These are phyloP conservation scores for Stentor roeselii DNA, from an alignment of 73 alveolate genomes.

Conservation along the genomic window DNA sequence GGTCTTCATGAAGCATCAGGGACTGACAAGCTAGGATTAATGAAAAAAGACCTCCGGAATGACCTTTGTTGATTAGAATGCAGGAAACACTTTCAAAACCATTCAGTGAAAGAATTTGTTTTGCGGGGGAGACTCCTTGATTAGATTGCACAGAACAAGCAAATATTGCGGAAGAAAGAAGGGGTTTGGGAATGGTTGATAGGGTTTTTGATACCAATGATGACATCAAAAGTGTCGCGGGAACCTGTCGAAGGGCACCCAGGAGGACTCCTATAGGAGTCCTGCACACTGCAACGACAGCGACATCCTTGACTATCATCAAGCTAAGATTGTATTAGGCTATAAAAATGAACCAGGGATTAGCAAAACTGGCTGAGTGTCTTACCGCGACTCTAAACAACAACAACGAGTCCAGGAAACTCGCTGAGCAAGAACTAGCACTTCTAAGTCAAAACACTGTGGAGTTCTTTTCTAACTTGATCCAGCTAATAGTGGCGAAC, in stretches of 20 bases:
- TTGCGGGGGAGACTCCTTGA: background rate
- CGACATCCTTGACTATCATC: background rate
- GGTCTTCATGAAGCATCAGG: background rate
- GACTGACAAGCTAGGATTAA: background rate
- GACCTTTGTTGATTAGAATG: background rate
- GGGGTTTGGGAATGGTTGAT: background rate
- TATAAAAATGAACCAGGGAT: background rate
- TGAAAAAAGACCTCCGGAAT: background rate
- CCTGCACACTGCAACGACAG: too few species aligned
- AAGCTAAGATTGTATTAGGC: background rate
- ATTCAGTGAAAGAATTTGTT: background rate
- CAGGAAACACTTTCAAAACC: background rate
- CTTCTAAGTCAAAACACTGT: background rate
- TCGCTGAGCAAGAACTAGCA: background rate
- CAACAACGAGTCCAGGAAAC: background rate
- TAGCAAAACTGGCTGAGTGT: background rate
- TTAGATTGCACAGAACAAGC: background rate
- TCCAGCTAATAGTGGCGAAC: background rate
- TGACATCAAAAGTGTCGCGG: background rate
- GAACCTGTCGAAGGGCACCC: background rate
- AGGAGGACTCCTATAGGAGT: background rate
- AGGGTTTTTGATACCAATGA: too few species aligned
- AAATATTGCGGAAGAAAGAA: background rate
- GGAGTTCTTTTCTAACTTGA: background rate
- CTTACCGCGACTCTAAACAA: background rate